Evolutionary conservation across 768 basidiomycete species (phyloP).

Genomic region (Termitomyces heimii): DNA sequence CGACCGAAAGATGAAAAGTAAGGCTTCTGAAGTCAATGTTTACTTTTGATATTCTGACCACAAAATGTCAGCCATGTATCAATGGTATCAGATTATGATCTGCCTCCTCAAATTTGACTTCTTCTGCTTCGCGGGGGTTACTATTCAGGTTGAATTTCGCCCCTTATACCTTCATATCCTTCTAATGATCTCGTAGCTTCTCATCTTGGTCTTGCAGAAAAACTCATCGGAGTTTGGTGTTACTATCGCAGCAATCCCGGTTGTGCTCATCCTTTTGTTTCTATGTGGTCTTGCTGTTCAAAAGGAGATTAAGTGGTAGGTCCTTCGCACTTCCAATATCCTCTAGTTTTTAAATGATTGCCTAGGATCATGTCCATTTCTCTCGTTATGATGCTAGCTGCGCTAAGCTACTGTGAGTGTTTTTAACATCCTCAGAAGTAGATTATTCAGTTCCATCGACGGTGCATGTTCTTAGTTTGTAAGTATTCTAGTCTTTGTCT

Average conservation of each 20-base stretch:
- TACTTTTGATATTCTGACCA: neutral
- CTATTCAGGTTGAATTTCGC: slow-evolving; percentile 60
- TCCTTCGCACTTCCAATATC: neutral
- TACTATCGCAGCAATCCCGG: slow-evolving; percentile 78
- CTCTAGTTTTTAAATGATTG: neutral
- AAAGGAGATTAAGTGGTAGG: slow-evolving; percentile 75
- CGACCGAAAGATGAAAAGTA: slow-evolving; percentile 80
- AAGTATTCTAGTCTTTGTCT: slow-evolving; percentile 13
- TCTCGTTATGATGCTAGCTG: slow-evolving; percentile 72
- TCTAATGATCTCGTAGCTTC: slow-evolving; percentile 42
- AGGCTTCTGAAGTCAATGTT: slow-evolving; percentile 14
- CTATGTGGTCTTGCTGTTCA: slow-evolving; percentile 67
- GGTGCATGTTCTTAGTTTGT: slow-evolving; percentile 28
- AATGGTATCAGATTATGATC: slow-evolving; percentile 82
- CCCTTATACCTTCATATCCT: neutral
- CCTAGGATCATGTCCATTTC: slow-evolving; percentile 67
- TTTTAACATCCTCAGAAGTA: neutral
- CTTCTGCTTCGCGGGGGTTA: slow-evolving; percentile 82
- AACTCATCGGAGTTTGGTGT: slow-evolving; percentile 75
- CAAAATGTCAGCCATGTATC: slow-evolving; percentile 66
- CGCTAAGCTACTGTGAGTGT: slow-evolving; percentile 71
- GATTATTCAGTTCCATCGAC: neutral
- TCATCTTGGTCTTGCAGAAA: slow-evolving; percentile 65
- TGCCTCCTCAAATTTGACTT: slow-evolving; percentile 89
- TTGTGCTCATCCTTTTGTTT: slow-evolving; percentile 63